phyloP scores from a whole-genome alignment of 1,139 yeast species.

The Saccharomyces hybrid region DNA sequence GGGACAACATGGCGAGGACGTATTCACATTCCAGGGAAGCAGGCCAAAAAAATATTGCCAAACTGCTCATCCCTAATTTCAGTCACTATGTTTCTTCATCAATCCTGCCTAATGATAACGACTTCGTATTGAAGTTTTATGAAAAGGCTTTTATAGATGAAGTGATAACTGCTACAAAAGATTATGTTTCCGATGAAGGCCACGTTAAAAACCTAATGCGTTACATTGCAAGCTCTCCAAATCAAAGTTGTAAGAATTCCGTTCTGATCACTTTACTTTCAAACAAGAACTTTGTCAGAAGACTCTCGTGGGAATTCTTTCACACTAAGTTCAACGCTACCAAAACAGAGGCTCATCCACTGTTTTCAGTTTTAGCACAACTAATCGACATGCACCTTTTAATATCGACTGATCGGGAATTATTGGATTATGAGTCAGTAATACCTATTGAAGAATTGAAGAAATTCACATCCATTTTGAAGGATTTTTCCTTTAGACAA shows the following conservation, averaged over 20 bases:
- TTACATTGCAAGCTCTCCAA: slow-evolving; percentile 23
- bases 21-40: background rate
- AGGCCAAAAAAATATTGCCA: background rate
- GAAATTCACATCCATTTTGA: slow-evolving; percentile 45
- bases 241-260: slow-evolving; percentile 20
- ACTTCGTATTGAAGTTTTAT: background rate
- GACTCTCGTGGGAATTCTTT: slow-evolving; percentile 26
- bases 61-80: background rate
- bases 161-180: background rate
- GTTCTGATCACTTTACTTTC: slow-evolving; percentile 15
- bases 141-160: background rate
- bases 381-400: slow-evolving; percentile 51
- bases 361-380: slow-evolving; percentile 36
- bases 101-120: background rate
- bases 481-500: slow-evolving; percentile 46
- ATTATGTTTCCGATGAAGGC: background rate
- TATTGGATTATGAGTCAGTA: slow-evolving; percentile 39
- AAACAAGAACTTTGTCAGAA: slow-evolving; percentile 15
- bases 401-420: slow-evolving; percentile 65
- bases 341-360: background rate
- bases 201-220: background rate
- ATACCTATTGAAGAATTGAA: slow-evolving; percentile 42
- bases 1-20: background rate
- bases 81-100: background rate
- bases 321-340: slow-evolving; percentile 15